Evolutionary conservation across 2,329 filamentous ascomycete genomes (phyloP).

Genomic region (Xylaria sp.): DNA sequence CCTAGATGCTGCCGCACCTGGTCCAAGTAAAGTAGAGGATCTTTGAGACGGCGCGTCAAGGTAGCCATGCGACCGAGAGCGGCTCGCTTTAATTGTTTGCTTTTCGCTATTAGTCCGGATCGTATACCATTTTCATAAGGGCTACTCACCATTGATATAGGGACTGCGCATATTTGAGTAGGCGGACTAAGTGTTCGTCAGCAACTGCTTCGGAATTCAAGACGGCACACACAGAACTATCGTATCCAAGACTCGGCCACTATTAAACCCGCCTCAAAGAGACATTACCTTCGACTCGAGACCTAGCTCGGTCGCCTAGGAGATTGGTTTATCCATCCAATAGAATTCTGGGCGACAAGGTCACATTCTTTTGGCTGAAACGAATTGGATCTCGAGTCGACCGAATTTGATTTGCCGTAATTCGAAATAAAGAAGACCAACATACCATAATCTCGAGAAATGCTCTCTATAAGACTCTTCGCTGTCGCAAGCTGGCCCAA

Average conservation of each 20-base stretch:
- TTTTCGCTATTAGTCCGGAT: constrained; percentile 13
- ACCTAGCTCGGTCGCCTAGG: neutral
- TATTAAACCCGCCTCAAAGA: neutral
- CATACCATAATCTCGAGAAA: constrained; percentile 82
- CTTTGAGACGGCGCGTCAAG: constrained; percentile 92
- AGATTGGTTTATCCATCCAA: neutral
- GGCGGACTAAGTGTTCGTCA: constrained; percentile 67
- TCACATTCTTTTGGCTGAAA: neutral
- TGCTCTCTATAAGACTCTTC: constrained; percentile 96
- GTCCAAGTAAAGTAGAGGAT: constrained; percentile 94
- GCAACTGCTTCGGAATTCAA: constrained; percentile 4
- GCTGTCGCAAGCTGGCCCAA: constrained; percentile 96
- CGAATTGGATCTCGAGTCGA: neutral
- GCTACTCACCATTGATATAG: constrained; percentile 78
- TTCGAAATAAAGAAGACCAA: neutral
- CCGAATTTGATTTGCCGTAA: neutral
- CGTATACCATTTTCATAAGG: neutral
- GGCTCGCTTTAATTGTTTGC: constrained; percentile 96
- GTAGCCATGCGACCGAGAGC: constrained; percentile 98
- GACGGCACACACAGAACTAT: neutral
- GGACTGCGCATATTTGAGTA: constrained; percentile 96
- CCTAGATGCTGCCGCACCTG: constrained; percentile 97
- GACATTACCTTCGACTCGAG: neutral
- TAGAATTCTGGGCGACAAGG: neutral
- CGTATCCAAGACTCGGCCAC: neutral